phyloP scores from a whole-genome alignment of 371 early-diverging fungal species.

The Mortierella sp. region DNA sequence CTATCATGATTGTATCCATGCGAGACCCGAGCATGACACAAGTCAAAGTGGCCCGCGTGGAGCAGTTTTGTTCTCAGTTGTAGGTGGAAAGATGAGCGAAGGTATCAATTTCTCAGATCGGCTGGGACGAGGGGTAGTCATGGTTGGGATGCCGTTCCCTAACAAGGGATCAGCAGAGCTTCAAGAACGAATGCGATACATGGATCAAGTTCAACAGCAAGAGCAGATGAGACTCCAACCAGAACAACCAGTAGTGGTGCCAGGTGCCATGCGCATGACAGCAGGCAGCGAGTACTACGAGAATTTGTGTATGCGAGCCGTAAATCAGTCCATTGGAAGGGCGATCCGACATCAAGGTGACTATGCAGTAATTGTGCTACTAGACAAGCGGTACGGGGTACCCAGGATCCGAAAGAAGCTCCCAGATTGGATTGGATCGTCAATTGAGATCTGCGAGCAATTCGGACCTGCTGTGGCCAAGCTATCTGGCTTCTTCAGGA shows the following conservation, averaged over 20 bases:
- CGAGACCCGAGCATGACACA: conserved; percentile 28
- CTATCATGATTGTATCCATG: conserved; percentile 56
- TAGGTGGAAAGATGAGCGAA: conserved; percentile 98
- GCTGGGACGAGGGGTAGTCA: conserved; percentile 86
- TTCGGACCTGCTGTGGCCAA: conserved; percentile 64
- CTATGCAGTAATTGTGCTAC: conserved; percentile 78
- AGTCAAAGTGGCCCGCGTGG: conserved; percentile 57
- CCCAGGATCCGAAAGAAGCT: conserved; percentile 65
- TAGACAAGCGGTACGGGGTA: conserved; percentile 75
- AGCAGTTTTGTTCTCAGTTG: conserved; percentile 92
- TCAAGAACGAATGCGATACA: conserved; percentile 79
- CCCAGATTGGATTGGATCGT: conserved; percentile 73
- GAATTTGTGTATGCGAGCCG: conserved; percentile 94
- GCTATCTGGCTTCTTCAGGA: conserved; percentile 61
- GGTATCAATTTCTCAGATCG: conserved; percentile 97
- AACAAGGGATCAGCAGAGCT: conserved; percentile 78
- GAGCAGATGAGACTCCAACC: conserved; percentile 6
- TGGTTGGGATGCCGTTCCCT: conserved; percentile 92
- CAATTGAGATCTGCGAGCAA: conserved; percentile 60
- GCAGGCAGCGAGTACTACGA: conserved; percentile 85
- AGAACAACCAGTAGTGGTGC: neutral
- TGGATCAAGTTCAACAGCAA: conserved; percentile 49
- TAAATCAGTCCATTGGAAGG: conserved; percentile 97
- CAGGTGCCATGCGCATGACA: conserved; percentile 18
- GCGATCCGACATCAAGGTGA: conserved; percentile 92